Conservation (phyloP, 257 asterid species). For the Rauvolfia tetraphylla region DNA sequence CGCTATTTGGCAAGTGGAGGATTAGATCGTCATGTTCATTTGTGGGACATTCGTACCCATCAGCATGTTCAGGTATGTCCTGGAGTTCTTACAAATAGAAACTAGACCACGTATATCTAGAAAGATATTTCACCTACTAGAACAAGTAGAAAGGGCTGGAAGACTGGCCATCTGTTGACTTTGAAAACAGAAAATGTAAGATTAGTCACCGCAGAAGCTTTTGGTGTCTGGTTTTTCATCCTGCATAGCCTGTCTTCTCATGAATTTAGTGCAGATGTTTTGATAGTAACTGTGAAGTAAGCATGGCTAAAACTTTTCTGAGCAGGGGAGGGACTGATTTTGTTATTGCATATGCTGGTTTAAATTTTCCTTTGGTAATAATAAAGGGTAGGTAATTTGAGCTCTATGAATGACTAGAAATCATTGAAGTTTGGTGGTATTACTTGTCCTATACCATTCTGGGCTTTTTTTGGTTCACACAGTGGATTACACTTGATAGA, state of each 20-base stretch:
- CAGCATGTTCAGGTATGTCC: constrained; percentile 68
- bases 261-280: neutral
- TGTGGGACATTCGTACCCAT: constrained; percentile 90
- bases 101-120: too few species aligned
- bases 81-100: neutral
- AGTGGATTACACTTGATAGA: neutral
- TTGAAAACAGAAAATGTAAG: neutral
- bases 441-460: neutral
- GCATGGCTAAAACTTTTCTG: neutral
- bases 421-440: neutral
- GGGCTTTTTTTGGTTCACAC: neutral
- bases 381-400: neutral
- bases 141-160: neutral
- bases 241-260: neutral
- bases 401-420: neutral
- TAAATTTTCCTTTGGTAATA: neutral
- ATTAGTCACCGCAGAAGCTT: neutral
- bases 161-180: neutral
- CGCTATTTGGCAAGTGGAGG: constrained; percentile 97
- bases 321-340: neutral
- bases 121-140: neutral
- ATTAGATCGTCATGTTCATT: constrained; percentile 88
- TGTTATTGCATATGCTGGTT: neutral
- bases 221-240: neutral
- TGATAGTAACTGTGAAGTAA: neutral